Percentiles rank a stretch among this genome's conserved stretches.
Evolutionary conservation across 202 grass and related monocot genomes (phyloP).

Genomic region (Panicum virgatum): DNA sequence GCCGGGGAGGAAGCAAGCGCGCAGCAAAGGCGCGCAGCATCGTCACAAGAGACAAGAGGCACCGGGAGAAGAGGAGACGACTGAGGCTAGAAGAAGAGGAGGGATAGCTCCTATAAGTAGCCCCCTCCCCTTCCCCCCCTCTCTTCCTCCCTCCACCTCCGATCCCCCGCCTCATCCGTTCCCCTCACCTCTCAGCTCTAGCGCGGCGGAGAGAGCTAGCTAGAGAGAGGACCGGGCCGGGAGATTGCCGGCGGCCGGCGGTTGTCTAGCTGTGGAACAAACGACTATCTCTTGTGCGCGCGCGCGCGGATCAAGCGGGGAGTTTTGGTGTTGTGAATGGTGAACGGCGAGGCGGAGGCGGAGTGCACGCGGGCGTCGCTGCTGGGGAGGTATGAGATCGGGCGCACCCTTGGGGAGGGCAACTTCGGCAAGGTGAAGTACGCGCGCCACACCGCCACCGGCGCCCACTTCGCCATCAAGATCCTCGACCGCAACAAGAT

Average conservation of each 20-base stretch:
- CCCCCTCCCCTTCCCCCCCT: neutral
- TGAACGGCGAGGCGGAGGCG: conserved; percentile 38
- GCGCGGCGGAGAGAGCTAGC: neutral
- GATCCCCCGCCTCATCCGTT: no score
- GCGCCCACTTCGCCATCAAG: conserved; percentile 69
- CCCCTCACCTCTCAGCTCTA: neutral
- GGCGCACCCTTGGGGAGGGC: conserved; percentile 72
- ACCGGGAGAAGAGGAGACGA: neutral
- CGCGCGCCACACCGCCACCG: conserved; percentile 55
- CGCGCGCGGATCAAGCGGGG: neutral
- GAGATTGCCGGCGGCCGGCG: no score
- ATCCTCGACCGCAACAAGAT: conserved; percentile 85
- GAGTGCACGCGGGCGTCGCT: conserved; percentile 37
- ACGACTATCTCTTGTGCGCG: no score
- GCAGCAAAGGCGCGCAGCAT: neutral
- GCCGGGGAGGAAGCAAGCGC: no score
- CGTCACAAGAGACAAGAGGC: neutral
- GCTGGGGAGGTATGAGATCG: conserved; percentile 81
- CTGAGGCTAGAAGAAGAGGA: neutral
- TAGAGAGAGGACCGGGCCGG: neutral
- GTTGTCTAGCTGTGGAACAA: no score
- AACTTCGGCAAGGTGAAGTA: conserved; percentile 93
- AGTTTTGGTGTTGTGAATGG: conserved; percentile 44
- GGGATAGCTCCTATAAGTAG: conserved; percentile 42
- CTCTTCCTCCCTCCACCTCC: no score